Percentiles rank a stretch among this genome's conserved stretches.
Evolutionary conservation across 441 rosid genomes (phyloP).

Genomic region (Adansonia madagascariensis): DNA sequence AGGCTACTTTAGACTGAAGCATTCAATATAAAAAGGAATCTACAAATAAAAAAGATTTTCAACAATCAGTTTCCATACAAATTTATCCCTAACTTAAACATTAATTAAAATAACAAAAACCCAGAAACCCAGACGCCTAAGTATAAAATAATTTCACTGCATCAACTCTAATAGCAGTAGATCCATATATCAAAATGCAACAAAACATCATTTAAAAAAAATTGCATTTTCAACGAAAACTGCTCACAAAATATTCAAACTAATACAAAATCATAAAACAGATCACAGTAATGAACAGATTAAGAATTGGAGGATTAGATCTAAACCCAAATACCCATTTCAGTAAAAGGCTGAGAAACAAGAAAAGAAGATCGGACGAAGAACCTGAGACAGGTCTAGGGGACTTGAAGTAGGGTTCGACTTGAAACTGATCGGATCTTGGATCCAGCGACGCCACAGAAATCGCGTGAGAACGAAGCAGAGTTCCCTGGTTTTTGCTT

Average conservation of each 20-base stretch:
- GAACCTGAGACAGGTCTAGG: conserved; percentile 21
- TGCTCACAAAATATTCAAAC: background rate
- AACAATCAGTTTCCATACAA: conserved; percentile 3
- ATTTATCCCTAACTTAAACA: background rate
- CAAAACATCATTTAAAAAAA: background rate
- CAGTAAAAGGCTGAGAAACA: background rate
- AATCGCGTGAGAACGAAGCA: conserved; percentile 22
- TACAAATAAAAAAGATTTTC: background rate
- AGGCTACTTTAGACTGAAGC: conserved; percentile 15
- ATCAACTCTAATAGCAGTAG: conserved; percentile 11
- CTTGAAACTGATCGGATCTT: conserved; percentile 14
- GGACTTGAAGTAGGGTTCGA: background rate
- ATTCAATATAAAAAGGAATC: background rate
- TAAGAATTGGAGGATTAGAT: background rate
- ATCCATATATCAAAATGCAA: background rate
- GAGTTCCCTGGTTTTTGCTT: background rate
- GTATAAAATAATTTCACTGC: background rate
- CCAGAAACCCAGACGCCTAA: background rate
- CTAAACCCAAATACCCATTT: background rate
- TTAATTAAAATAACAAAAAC: background rate
- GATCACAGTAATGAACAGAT: background rate
- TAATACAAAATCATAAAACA: background rate
- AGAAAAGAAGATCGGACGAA: conserved; percentile 3
- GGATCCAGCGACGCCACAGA: conserved; percentile 1
- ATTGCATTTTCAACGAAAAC: conserved; percentile 7